phyloP scores from a whole-genome alignment of 2,329 filamentous ascomycete genomes.

The Phialophora chinensis region DNA sequence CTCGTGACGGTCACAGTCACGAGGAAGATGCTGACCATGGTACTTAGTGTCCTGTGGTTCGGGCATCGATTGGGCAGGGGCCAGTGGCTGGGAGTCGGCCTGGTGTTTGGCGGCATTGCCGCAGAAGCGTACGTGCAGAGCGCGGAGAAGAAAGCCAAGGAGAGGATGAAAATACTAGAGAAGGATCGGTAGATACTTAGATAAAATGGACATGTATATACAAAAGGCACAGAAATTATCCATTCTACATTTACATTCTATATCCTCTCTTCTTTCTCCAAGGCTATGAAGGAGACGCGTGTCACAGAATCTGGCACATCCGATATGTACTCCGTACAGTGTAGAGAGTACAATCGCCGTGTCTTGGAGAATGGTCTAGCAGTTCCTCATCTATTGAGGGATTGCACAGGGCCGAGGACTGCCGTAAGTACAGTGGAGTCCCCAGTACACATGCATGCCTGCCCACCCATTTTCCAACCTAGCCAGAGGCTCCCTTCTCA shows the following conservation, averaged over 20 bases:
- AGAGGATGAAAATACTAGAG: conserved; percentile 52
- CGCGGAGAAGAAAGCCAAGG: conserved; percentile 82
- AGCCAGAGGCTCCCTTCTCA: not conserved
- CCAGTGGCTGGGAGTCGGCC: conserved; percentile 89
- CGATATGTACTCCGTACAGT: no score
- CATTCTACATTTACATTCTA: not conserved
- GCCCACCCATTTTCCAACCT: no score
- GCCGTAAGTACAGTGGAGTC: no score
- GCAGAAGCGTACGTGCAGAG: conserved; percentile 83
- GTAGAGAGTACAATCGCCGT: no score
- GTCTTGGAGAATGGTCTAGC: no score
- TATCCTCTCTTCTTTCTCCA: no score
- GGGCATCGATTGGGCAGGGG: conserved; percentile 84
- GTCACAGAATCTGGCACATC: no score
- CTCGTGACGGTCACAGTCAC: conserved; percentile 97
- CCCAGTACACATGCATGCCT: no score
- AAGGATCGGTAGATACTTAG: conserved; percentile 2
- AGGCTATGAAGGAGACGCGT: no score
- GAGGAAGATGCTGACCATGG: conserved; percentile 99
- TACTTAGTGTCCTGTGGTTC: conserved; percentile 92
- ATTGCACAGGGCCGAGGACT: no score
- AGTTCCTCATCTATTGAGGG: no score
- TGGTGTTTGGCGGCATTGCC: conserved; percentile 95
- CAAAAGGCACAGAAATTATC: no score
- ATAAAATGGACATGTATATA: not conserved